Base-by-base conservation (phyloP, 2,329 filamentous ascomycete genomes). In the Metarhizium humberi region DNA sequence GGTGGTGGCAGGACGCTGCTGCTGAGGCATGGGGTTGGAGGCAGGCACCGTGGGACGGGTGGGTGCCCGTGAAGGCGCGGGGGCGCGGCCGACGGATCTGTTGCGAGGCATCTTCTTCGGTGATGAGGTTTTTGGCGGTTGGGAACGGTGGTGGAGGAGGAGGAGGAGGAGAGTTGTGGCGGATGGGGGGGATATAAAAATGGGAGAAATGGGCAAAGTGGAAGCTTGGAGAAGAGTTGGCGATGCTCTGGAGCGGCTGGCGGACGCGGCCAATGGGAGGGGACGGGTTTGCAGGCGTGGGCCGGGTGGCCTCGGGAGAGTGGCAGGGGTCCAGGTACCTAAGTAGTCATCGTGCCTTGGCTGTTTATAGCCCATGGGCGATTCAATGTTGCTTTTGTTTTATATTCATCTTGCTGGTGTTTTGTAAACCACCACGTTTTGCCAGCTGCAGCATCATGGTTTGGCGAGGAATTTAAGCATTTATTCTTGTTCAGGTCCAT, bases 1-100 rank as follows among this genome's bases (percentile, higher is more conserved):
- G 60, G 90, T 89, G 56, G 87, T 79, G 63, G 88, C 82, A 69
- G 87, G 83, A 62, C 88, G 82, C 67, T 76, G 77, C 70, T 87
- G 85, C 73, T 87, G 83, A 30, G 78, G 73, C 64, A 75, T 70
- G 57, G 80, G 74, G 56, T 80, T 75, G 64, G 80, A 74, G 57
- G 81, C 71, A 58, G 86, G 76, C 60, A 83, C 79, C 65, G 81
- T 82, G 64, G 88, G 88, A 66, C 88, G 85, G 60, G 81, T 71
- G 59, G 84, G 83, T 11, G 56, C 56, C 49, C 56, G 32, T 14
- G 56, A 40, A 45, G 52, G 52, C 6, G 46, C 53, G 46, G 56
- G 38, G 62, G 84, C 80, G 69, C 81, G 78, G 68, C 75, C 81
- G 73, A 80, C 77, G 73, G 87, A 83, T 71, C 85, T 81, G 79